Conservation (phyloP, 257 asterid species). For the Hygrophila difformis region DNA sequence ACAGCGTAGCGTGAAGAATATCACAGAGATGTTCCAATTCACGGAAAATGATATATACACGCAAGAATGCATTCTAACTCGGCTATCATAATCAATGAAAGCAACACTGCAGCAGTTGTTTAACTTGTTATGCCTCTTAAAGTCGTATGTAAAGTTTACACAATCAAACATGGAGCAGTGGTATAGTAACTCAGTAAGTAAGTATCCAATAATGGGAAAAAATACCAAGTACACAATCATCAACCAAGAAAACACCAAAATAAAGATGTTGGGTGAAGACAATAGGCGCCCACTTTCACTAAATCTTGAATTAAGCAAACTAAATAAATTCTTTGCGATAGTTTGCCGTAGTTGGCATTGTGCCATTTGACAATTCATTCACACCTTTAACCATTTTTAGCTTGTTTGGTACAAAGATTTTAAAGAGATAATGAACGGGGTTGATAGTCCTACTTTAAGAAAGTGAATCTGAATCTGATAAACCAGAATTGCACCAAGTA, state of each 20-base stretch:
- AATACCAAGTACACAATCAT: conserved; percentile 18
- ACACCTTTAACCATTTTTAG: too few species aligned
- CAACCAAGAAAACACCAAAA: conserved; percentile 14
- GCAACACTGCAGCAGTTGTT: conserved; percentile 18
- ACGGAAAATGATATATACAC: background rate
- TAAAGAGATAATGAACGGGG: too few species aligned
- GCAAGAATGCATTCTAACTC: background rate
- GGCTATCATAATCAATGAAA: conserved; percentile 12
- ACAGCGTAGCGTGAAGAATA: conserved; percentile 4
- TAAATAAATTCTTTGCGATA: background rate
- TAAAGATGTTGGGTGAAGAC: conserved; percentile 7
- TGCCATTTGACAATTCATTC: background rate
- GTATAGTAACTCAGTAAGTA: background rate
- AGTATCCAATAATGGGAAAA: conserved; percentile 11
- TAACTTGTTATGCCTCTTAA: conserved; percentile 1
- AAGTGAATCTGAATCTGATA: too few species aligned
- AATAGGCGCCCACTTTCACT: background rate
- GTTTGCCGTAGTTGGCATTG: background rate
- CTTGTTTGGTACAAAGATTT: too few species aligned
- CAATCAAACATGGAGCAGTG: too few species aligned
- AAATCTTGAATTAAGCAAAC: background rate
- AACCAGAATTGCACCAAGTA: too few species aligned
- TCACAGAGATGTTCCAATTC: conserved; percentile 14
- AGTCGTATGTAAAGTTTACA: too few species aligned
- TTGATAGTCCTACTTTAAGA: too few species aligned